Conservation (phyloP, 2,329 filamentous ascomycete species). For the Phaeosphaeria sp. region DNA sequence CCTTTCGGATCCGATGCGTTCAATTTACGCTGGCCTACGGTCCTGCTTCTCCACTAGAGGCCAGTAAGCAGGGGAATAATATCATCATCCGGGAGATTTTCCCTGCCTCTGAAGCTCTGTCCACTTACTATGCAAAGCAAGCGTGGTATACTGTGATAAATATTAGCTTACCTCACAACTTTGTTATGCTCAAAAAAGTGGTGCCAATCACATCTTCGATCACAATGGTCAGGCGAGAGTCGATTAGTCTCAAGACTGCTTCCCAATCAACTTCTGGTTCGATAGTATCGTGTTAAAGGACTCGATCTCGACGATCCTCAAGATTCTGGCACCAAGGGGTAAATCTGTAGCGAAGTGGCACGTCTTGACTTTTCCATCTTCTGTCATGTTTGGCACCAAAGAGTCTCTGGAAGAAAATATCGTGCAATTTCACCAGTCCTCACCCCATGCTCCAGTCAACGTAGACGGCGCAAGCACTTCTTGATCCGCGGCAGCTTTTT, state of each 20-base stretch:
- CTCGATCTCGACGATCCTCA: conserved; percentile 24
- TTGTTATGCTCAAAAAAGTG: conserved; percentile 17
- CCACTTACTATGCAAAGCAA: conserved; percentile 33
- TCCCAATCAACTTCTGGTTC: conserved; percentile 48
- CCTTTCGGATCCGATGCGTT: conserved; percentile 18
- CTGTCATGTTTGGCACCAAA: conserved; percentile 18
- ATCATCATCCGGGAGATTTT: conserved; percentile 56
- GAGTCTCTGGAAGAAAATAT: conserved; percentile 25
- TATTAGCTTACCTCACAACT: conserved; percentile 29
- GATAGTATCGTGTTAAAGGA: conserved; percentile 49
- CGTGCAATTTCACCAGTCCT: conserved; percentile 25
- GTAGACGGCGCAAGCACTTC: conserved; percentile 21
- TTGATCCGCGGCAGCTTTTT: conserved; percentile 29
- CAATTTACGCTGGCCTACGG: conserved; percentile 20
- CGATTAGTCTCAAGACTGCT: conserved; percentile 42
- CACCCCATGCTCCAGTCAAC: conserved; percentile 25
- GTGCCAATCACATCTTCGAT: conserved; percentile 38
- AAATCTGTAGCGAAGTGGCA: conserved; percentile 25
- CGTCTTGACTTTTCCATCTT: conserved; percentile 25
- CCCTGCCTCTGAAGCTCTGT: conserved; percentile 46
- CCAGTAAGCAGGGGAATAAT: conserved; percentile 31
- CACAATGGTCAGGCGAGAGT: conserved; percentile 49
- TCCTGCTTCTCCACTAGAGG: conserved; percentile 18
- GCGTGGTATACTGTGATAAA: conserved; percentile 31
- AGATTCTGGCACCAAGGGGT: conserved; percentile 30